Evolutionary conservation across 768 basidiomycete genomes (phyloP).

Genomic region (Phanerochaete carnosa): DNA sequence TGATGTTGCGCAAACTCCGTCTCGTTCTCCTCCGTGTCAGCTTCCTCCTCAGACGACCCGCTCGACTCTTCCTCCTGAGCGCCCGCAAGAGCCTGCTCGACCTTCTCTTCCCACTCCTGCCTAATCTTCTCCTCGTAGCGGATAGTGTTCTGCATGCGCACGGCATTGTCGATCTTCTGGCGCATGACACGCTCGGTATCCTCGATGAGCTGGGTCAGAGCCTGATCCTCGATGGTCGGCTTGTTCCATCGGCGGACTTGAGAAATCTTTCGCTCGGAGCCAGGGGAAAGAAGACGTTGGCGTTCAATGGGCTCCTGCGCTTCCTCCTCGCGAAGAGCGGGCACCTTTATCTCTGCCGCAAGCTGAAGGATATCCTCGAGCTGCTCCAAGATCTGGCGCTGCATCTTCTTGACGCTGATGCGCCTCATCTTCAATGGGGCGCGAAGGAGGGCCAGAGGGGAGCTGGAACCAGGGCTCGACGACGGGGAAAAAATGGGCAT

Average conservation of each 20-base stretch:
- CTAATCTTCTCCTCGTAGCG: conserved; percentile 95
- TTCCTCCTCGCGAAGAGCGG: conserved; percentile 89
- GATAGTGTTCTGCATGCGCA: conserved; percentile 95
- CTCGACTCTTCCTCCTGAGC: conserved; percentile 53
- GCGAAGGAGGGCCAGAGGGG: conserved; percentile 76
- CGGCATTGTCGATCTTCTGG: conserved; percentile 92
- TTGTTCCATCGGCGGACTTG: conserved; percentile 84
- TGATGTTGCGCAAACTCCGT: conserved; percentile 17
- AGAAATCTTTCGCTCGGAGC: conserved; percentile 84
- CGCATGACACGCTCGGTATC: conserved; percentile 89
- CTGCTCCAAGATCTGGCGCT: conserved; percentile 77
- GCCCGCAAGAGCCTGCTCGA: conserved; percentile 62
- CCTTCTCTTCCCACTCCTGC: conserved; percentile 93
- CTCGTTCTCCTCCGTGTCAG: conserved; percentile 20
- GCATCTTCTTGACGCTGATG: conserved; percentile 77
- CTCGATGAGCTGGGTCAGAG: conserved; percentile 75
- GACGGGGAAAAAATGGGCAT: conserved; percentile 80
- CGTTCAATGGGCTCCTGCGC: conserved; percentile 89
- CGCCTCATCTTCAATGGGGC: conserved; percentile 65
- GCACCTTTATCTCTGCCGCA: conserved; percentile 79
- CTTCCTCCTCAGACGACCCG: conserved; percentile 33
- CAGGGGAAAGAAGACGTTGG: conserved; percentile 84
- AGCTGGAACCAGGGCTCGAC: conserved; percentile 65
- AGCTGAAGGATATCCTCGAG: conserved; percentile 83
- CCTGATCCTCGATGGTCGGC: conserved; percentile 82